These are phyloP conservation scores for Clathrospora elynae DNA, from an alignment of 2,329 filamentous ascomycete genomes.

Conservation along the genomic window DNA sequence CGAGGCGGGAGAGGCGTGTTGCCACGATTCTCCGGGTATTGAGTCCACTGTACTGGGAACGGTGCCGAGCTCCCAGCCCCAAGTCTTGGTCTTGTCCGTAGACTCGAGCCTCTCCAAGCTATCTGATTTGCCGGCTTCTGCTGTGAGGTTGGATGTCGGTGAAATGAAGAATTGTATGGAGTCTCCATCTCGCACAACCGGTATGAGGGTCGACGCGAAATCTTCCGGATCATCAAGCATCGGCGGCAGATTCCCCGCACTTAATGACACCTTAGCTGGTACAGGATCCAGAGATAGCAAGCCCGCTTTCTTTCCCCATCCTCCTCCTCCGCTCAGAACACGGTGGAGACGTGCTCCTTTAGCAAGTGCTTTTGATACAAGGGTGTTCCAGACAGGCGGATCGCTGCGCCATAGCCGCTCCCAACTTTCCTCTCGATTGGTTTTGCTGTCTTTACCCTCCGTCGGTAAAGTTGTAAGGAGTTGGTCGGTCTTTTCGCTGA, in stretches of 20 bases:
- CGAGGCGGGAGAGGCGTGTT: slow-evolving; percentile 14
- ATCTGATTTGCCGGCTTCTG: slow-evolving; percentile 1
- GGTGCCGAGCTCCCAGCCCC: slow-evolving; percentile 47
- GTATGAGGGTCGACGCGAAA: slow-evolving; percentile 52
- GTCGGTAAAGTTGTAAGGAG: slow-evolving; percentile 9
- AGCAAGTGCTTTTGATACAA: slow-evolving; percentile 27
- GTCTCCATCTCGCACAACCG: slow-evolving; percentile 67
- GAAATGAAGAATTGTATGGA: slow-evolving; percentile 56
- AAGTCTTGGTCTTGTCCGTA: slow-evolving; percentile 1
- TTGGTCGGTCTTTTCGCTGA: slow-evolving; percentile 8
- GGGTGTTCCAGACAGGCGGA: slow-evolving; percentile 26
- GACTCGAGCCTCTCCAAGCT: slow-evolving; percentile 3
- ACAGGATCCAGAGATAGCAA: slow-evolving; percentile 75
- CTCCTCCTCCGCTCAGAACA: slow-evolving; percentile 77
- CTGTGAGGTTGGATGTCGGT: slow-evolving; percentile 11
- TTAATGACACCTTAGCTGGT: slow-evolving; percentile 11
- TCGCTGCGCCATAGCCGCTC: slow-evolving; percentile 29
- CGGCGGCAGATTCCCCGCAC: slow-evolving; percentile 3
- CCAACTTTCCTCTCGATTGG: slow-evolving; percentile 12
- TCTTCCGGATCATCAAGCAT: slow-evolving; percentile 30
- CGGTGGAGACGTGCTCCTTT: slow-evolving; percentile 52
- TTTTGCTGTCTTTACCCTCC: slow-evolving; percentile 1
- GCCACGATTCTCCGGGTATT: slow-evolving; percentile 31
- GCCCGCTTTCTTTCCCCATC: slow-evolving; percentile 82
- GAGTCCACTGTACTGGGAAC: slow-evolving; percentile 54